Conservation (phyloP, 2,329 filamentous ascomycete genomes). For the Talaromyces sp. region DNA sequence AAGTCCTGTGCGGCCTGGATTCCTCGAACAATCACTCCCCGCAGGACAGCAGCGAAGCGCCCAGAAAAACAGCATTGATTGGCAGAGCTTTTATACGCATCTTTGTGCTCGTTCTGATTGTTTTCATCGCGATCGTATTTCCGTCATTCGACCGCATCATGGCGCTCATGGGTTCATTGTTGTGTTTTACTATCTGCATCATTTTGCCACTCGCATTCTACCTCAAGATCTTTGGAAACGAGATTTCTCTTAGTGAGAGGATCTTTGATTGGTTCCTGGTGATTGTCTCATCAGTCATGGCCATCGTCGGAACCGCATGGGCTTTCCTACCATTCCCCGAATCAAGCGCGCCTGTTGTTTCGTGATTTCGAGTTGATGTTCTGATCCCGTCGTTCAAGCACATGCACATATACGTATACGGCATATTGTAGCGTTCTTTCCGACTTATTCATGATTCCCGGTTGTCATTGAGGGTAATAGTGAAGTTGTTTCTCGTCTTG, state of each 20-base stretch:
- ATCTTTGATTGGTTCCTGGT: slow-evolving; percentile 67
- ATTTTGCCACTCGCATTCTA: slow-evolving; percentile 88
- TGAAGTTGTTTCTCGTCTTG: slow-evolving; percentile 81
- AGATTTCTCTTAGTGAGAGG: slow-evolving; percentile 64
- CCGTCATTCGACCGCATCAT: slow-evolving; percentile 87
- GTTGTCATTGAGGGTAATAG: slow-evolving; percentile 60
- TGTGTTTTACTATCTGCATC: slow-evolving; percentile 93
- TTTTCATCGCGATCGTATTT: slow-evolving; percentile 69
- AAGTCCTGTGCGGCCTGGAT: slow-evolving; percentile 75
- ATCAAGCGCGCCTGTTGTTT: neutral
- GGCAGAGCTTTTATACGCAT: slow-evolving; percentile 63
- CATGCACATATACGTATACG: slow-evolving; percentile 1
- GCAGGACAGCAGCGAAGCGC: slow-evolving; percentile 27
- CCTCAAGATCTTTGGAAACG: slow-evolving; percentile 77
- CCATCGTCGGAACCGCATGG: slow-evolving; percentile 76
- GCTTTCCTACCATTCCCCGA: slow-evolving; percentile 66
- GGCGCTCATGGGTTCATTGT: slow-evolving; percentile 81
- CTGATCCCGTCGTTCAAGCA: neutral
- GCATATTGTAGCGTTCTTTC: slow-evolving; percentile 7
- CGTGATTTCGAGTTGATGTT: neutral
- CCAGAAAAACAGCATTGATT: slow-evolving; percentile 53
- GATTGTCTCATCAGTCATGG: slow-evolving; percentile 65
- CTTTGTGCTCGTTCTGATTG: slow-evolving; percentile 65
- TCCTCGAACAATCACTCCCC: slow-evolving; percentile 37
- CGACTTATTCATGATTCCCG: slow-evolving; percentile 2